A percentile compares a stretch with the other conserved stretches of the same genome.
These are phyloP conservation scores for Fagopyrum tataricum DNA, from an alignment of 148 eudicot species.

Conservation along the genomic window DNA sequence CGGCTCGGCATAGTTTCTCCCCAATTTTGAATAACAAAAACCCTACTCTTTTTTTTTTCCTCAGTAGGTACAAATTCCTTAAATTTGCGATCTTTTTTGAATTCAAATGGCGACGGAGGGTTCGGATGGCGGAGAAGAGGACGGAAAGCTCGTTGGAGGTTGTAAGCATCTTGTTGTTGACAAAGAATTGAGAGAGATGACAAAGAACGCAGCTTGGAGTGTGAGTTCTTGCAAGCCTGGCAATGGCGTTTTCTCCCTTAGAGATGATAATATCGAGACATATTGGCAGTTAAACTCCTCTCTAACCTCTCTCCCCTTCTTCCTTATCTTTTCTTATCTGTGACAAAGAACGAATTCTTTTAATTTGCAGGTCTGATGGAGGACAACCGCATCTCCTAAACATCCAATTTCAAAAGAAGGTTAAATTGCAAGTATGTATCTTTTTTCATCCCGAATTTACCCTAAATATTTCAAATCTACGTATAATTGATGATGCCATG, in stretches of 20 bases:
- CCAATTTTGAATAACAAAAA: neutral
- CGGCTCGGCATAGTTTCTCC: neutral
- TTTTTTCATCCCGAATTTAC: neutral
- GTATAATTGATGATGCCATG: neutral
- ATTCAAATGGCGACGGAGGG: constrained; percentile 53
- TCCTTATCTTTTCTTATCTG: neutral
- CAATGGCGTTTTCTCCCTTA: constrained; percentile 69
- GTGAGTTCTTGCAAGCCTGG: constrained; percentile 96
- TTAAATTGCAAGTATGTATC: constrained; percentile 58
- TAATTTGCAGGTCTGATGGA: constrained; percentile 67
- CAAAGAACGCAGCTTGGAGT: constrained; percentile 93
- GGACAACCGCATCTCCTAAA: constrained; percentile 92
- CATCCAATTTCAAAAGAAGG: constrained; percentile 95
- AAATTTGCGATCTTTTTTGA: neutral
- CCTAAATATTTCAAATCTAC: neutral
- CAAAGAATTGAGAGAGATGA: constrained; percentile 84
- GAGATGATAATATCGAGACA: constrained; percentile 73
- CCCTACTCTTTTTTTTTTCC: neutral
- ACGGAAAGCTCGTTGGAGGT: constrained; percentile 70
- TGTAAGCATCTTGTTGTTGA: constrained; percentile 55
- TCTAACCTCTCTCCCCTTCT: neutral
- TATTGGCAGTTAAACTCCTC: constrained; percentile 75
- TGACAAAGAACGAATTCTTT: neutral
- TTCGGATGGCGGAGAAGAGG: constrained; percentile 89
- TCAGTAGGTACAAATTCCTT: too few species aligned